Base-by-base conservation (phyloP, 192 early-diverging fungal species). In the Coemansia sp. region DNA sequence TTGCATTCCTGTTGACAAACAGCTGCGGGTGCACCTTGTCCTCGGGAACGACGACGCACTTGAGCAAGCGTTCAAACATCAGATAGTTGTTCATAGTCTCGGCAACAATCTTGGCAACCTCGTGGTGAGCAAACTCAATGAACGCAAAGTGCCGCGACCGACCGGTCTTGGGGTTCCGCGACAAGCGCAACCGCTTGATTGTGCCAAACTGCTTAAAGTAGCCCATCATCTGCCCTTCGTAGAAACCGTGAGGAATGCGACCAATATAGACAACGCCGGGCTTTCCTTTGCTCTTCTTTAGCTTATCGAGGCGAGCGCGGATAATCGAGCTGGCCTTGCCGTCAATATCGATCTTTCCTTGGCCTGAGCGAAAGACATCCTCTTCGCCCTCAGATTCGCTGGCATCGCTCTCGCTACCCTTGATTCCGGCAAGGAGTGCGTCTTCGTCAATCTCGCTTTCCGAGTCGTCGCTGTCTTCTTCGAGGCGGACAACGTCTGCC, bases 11-110 rank as follows among this genome's bases (percentile, higher is more conserved):
- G 85, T 92, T 87, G 38, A 89, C 87, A 76, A 94, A 98, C 66
- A 91, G 60, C 48, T 86, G 77, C 6, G 87, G 87, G 72, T 98
- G 94, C 39, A 95, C 78, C 71, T 90, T 80, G 14, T 91, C 87
- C n/a, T 67, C 27, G 7, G 89, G 86, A 0, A 96, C 78, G n/a
- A 94, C 65, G 59, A 85, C 73, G 84, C 94, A 96, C 76, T 90
- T 87, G 36, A 98, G 84, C 23, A 93, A 59, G 51, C 89, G 90
- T 61, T 89, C 90, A 64, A 87, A 93, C 69, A 98, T 72, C 66
- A 95, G 66, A 73, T 98, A 98, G 86, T 95, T 95, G 84, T 99
- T 68, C 97, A 99, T 99, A 12, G 97, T 99, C 21, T 94, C 90
- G 11, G 94, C 94, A 3, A 95, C 97, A 62, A 98, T 94, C 55